A percentile compares a stretch with the other conserved stretches of the same genome.
These are phyloP conservation scores for Podosphaera fusca DNA, from an alignment of 2,329 filamentous ascomycete genomes.

Conservation along the genomic window DNA sequence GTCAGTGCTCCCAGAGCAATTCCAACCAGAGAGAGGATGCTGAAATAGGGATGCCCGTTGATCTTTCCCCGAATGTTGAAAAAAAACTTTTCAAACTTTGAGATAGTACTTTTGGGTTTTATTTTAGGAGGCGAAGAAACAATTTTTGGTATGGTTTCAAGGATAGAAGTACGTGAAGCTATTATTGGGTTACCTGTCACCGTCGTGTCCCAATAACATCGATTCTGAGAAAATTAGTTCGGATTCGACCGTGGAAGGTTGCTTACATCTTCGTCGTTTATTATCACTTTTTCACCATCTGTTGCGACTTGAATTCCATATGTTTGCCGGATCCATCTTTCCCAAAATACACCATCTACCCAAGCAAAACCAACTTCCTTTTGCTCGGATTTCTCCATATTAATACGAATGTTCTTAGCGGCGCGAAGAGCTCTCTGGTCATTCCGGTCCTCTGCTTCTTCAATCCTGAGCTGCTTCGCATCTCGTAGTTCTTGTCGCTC, in stretches of 20 bases:
- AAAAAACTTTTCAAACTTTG: slow-evolving; percentile 46
- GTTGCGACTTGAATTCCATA: slow-evolving; percentile 69
- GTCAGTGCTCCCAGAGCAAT: slow-evolving; percentile 28
- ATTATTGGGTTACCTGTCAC: slow-evolving; percentile 76
- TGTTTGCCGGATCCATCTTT: slow-evolving; percentile 85
- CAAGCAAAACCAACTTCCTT: slow-evolving; percentile 90
- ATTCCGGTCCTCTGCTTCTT: slow-evolving; percentile 82
- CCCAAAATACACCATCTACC: slow-evolving; percentile 95
- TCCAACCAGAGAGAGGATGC: slow-evolving; percentile 32
- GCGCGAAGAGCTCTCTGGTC: slow-evolving; percentile 69
- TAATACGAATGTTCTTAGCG: slow-evolving; percentile 78
- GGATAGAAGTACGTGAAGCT: slow-evolving; percentile 37
- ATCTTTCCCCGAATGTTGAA: slow-evolving; percentile 38
- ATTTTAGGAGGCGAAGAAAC: slow-evolving; percentile 35
- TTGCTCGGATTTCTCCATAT: slow-evolving; percentile 66
- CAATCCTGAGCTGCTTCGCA: slow-evolving; percentile 82
- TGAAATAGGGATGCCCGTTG: slow-evolving; percentile 34
- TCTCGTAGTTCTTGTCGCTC: slow-evolving; percentile 85
- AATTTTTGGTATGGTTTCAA: slow-evolving; percentile 24
- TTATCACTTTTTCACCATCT: slow-evolving; percentile 77
- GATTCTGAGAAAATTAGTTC: slow-evolving; percentile 34
- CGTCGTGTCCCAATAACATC: slow-evolving; percentile 84
- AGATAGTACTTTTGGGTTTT: slow-evolving; percentile 55
- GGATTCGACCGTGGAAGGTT: neutral
- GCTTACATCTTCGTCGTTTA: slow-evolving; percentile 92